Percentiles rank a stretch among this genome's conserved stretches.
phyloP scores from a whole-genome alignment of 805 yeast genomes.

The Hanseniaspora vineae region DNA sequence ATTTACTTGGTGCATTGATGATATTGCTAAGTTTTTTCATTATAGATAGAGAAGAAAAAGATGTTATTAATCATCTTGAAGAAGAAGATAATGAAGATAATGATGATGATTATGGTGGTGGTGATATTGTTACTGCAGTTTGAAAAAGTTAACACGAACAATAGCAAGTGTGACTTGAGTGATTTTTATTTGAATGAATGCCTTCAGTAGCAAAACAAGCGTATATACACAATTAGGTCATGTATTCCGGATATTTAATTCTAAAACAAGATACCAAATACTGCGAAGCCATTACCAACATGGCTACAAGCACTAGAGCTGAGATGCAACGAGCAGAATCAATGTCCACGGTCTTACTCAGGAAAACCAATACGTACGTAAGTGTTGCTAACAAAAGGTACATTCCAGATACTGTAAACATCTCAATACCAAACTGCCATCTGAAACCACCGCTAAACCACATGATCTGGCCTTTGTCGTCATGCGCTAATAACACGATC shows the following conservation, averaged over 20 bases:
- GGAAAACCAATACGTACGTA: conserved; percentile 28
- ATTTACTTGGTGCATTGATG: conserved; percentile 65
- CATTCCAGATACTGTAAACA: conserved; percentile 36
- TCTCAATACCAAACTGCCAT: conserved; percentile 63
- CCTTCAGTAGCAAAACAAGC: too few species aligned
- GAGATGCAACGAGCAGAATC: conserved; percentile 3
- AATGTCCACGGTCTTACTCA: conserved; percentile 15
- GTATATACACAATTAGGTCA: conserved; percentile 7
- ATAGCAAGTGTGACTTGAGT: too few species aligned
- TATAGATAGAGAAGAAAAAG: conserved; percentile 67
- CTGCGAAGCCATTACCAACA: conserved; percentile 8
- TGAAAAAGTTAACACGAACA: too few species aligned
- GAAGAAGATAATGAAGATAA: too few species aligned
- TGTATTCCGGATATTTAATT: conserved; percentile 20
- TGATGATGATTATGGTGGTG: conserved; percentile 17
- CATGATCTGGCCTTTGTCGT: conserved; percentile 35
- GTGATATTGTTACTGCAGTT: not conserved
- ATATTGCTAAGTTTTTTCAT: conserved; percentile 76
- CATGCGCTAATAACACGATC: conserved; percentile 48
- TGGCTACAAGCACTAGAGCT: conserved; percentile 9
- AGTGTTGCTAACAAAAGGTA: conserved; percentile 35
- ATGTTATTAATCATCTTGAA: conserved; percentile 19
- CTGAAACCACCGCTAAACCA: conserved; percentile 50
- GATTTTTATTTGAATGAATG: too few species aligned
- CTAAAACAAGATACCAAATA: conserved; percentile 16